phyloP scores from a whole-genome alignment of 345 rosid species.

The Eutrema heterophyllum region DNA sequence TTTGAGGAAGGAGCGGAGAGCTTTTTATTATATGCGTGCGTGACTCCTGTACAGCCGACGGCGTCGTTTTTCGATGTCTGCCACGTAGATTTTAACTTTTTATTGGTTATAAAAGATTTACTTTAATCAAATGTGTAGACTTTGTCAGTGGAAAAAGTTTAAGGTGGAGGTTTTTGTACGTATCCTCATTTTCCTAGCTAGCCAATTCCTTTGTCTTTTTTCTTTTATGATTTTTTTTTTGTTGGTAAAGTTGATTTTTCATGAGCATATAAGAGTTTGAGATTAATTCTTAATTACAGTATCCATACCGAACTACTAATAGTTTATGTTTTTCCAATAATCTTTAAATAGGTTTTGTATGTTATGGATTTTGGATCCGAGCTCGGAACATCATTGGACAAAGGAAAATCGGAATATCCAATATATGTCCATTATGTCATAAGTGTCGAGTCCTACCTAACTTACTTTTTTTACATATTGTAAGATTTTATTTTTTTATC shows the following conservation, averaged over 20 bases:
- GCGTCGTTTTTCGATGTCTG: conserved; percentile 10
- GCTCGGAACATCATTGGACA: background rate
- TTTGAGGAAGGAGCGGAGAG: background rate
- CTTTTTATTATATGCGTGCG: background rate
- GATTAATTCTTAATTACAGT: background rate
- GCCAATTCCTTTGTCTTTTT: background rate
- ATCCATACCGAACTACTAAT: background rate
- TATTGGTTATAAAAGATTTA: background rate
- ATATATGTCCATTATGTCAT: background rate
- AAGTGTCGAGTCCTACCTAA: background rate
- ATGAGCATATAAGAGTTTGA: background rate
- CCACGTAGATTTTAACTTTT: background rate
- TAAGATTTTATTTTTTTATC: too few species aligned
- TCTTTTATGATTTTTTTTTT: background rate
- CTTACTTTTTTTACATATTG: background rate
- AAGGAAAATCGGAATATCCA: background rate
- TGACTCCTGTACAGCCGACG: conserved; percentile 14
- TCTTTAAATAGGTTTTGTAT: background rate
- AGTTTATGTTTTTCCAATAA: background rate
- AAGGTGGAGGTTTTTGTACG: conserved; percentile 9
- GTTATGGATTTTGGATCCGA: background rate
- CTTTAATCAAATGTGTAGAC: background rate
- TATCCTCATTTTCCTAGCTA: background rate
- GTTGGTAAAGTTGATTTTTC: background rate
- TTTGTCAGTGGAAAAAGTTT: background rate